Conservation (phyloP, 805 yeast species). For the Candida michaelii region DNA sequence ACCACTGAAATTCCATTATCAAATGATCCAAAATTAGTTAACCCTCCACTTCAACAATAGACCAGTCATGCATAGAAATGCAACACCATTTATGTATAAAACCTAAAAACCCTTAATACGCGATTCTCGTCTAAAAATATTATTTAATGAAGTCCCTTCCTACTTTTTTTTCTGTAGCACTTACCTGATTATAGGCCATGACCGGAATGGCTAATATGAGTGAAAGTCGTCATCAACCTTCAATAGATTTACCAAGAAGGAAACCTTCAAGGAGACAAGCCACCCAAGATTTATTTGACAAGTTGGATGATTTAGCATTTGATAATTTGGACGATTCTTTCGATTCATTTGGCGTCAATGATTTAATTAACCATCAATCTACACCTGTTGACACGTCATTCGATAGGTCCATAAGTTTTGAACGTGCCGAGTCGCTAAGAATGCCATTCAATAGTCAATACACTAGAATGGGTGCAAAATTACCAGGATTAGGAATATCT, state of each 20-base stretch:
- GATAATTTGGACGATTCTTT: constrained; percentile 1
- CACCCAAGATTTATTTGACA: constrained; percentile 10
- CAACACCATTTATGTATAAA: background rate
- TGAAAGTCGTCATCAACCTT: background rate
- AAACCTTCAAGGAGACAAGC: background rate
- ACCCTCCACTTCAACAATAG: too few species aligned
- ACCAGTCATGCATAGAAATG: background rate
- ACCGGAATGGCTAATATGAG: background rate
- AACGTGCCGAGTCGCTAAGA: background rate
- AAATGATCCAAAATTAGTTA: background rate
- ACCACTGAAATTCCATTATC: too few species aligned
- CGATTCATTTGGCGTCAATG: background rate
- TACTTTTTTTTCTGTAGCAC: background rate
- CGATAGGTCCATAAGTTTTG: background rate
- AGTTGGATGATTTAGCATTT: constrained; percentile 10
- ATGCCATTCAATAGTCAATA: background rate
- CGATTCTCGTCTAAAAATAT: constrained; percentile 6
- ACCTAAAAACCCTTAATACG: constrained; percentile 5
- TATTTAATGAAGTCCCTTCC: constrained; percentile 2
- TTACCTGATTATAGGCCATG: constrained; percentile 3
- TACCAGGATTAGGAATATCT: constrained; percentile 4
- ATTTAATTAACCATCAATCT: background rate
- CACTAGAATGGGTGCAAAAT: background rate
- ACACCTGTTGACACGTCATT: background rate
- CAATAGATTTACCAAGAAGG: background rate